Percentiles rank a stretch among this genome's conserved stretches.
These are phyloP conservation scores for Pulveroboletus sp. DNA, from an alignment of 768 basidiomycete genomes.

Conservation along the genomic window DNA sequence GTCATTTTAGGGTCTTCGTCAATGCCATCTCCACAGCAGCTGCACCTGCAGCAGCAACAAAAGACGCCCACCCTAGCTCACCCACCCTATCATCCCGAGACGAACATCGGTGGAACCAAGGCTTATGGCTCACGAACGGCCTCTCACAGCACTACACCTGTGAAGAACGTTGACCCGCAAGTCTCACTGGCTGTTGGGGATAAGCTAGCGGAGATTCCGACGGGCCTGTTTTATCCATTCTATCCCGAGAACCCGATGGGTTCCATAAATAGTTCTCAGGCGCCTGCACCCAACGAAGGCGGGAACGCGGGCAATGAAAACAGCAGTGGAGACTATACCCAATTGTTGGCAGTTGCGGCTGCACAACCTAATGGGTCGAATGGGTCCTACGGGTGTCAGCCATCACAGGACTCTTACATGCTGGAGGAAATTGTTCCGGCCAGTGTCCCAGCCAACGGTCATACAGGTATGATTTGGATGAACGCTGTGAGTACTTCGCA, in stretches of 20 bases:
- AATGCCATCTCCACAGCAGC: conserved; percentile 22
- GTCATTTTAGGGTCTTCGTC: conserved; percentile 26
- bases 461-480: conserved; percentile 38
- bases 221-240: conserved; percentile 73
- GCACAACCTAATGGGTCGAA: conserved; percentile 50
- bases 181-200: conserved; percentile 20
- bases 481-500: conserved; percentile 38
- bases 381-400: conserved; percentile 50
- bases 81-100: conserved; percentile 31
- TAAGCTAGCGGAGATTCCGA: conserved; percentile 61
- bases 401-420: conserved; percentile 60
- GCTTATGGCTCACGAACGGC: conserved; percentile 28
- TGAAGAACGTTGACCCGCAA: conserved; percentile 21
- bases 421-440: conserved; percentile 58
- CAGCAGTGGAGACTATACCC: conserved; percentile 40
- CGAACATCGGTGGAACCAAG: conserved; percentile 12
- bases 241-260: conserved; percentile 51
- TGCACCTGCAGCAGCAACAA: conserved; percentile 30
- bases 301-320: conserved; percentile 16
- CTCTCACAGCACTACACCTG: conserved; percentile 28
- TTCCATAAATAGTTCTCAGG: conserved; percentile 15
- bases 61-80: conserved; percentile 36
- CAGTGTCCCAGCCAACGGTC: conserved; percentile 26
- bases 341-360: conserved; percentile 54
- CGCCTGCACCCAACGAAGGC: conserved; percentile 16